These are phyloP conservation scores for Kluyveromyces dobzhanskii DNA, from an alignment of 805 yeast genomes.

Conservation along the genomic window DNA sequence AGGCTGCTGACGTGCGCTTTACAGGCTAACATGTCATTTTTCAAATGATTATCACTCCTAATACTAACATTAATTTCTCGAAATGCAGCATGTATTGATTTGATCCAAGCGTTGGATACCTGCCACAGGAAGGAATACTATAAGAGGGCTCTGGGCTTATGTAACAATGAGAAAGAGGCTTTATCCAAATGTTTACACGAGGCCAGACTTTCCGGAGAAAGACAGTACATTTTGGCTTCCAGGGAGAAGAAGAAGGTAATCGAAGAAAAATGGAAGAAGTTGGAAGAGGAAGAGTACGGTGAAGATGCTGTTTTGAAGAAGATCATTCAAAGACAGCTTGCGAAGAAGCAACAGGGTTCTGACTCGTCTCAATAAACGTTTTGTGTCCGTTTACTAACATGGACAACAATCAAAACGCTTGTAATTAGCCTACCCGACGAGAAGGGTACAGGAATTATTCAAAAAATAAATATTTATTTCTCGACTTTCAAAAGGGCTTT, in stretches of 20 bases:
- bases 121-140: slow-evolving; percentile 70
- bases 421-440: no score
- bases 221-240: slow-evolving; percentile 42
- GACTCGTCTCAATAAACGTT: neutral
- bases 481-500: no score
- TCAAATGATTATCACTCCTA: no score
- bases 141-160: slow-evolving; percentile 67
- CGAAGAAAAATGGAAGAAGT: slow-evolving; percentile 48
- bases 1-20: no score
- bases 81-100: slow-evolving; percentile 56
- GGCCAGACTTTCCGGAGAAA: slow-evolving; percentile 58
- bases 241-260: slow-evolving; percentile 47
- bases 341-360: slow-evolving; percentile 23
- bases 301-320: slow-evolving; percentile 62
- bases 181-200: slow-evolving; percentile 71
- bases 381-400: no score
- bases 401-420: no score
- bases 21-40: no score
- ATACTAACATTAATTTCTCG: neutral
- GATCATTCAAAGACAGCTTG: slow-evolving; percentile 47
- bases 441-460: no score
- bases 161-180: slow-evolving; percentile 78
- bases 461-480: no score
- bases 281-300: slow-evolving; percentile 75
- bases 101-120: slow-evolving; percentile 81